Percentiles rank a stretch among this genome's conserved stretches.
Evolutionary conservation across 495 filamentous ascomycete species (phyloP).

Genomic region (Xylaria cubensis): DNA sequence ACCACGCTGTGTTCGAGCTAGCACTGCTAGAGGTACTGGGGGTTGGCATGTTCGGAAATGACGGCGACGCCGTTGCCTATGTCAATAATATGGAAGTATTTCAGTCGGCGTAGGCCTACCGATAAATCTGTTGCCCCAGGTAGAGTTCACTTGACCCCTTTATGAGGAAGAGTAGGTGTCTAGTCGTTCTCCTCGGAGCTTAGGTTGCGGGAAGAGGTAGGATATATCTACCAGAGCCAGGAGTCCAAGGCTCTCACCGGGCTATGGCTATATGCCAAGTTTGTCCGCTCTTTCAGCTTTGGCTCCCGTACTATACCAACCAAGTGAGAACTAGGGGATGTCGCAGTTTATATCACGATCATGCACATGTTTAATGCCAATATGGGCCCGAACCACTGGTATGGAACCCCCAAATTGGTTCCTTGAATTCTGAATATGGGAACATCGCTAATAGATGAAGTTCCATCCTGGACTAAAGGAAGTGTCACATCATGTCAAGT

Average conservation of each 20-base stretch:
- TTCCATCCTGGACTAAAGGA: not conserved
- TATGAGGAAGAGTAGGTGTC: not conserved
- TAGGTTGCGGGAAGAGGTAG: not conserved
- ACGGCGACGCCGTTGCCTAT: not conserved
- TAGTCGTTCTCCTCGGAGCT: not conserved
- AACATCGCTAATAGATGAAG: slow-evolving; percentile 19
- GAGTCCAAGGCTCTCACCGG: not conserved
- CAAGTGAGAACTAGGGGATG: not conserved
- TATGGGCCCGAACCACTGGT: not conserved
- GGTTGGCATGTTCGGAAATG: slow-evolving; percentile 1
- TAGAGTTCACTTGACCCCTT: not conserved
- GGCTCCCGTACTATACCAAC: not conserved
- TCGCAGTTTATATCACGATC: slow-evolving; percentile 4
- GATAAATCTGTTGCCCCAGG: not conserved
- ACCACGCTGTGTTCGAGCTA: slow-evolving; percentile 30
- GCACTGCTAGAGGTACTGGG: not conserved
- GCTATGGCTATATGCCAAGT: not conserved
- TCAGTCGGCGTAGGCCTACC: not conserved
- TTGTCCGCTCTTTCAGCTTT: not conserved
- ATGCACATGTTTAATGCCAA: not conserved
- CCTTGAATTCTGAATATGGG: not conserved
- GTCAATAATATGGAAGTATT: not conserved
- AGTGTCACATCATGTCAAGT: slow-evolving; percentile 3
- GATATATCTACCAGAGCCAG: not conserved
- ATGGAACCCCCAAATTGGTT: not conserved